phyloP scores from a whole-genome alignment of 805 yeast genomes.

The Ogataea populi-albae region DNA sequence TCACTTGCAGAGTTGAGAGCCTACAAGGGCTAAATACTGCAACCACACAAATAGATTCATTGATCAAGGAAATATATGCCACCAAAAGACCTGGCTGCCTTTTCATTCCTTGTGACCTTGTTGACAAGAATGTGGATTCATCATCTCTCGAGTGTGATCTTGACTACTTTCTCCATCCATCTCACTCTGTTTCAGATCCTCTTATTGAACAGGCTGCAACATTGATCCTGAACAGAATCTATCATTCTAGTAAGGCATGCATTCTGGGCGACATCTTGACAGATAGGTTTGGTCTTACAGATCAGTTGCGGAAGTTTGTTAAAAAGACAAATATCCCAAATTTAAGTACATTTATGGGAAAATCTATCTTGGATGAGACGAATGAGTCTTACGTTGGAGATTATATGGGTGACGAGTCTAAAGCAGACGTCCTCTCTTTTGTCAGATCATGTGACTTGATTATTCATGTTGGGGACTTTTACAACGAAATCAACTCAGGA shows the following conservation, averaged over 20 bases:
- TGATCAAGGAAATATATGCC: slow-evolving; percentile 51
- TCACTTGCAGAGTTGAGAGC: slow-evolving; percentile 55
- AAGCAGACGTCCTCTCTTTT: slow-evolving; percentile 44
- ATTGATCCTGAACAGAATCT: slow-evolving; percentile 47
- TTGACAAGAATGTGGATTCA: slow-evolving; percentile 41
- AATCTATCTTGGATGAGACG: slow-evolving; percentile 72
- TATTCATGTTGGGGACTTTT: slow-evolving; percentile 64
- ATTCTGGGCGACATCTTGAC: slow-evolving; percentile 70
- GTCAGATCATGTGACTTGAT: slow-evolving; percentile 63
- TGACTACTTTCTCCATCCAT: not conserved
- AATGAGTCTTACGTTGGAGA: slow-evolving; percentile 63
- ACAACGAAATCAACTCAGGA: slow-evolving; percentile 70
- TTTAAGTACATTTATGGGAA: slow-evolving; percentile 65
- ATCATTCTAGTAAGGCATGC: slow-evolving; percentile 56
- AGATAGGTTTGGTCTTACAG: slow-evolving; percentile 53
- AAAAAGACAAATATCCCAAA: slow-evolving; percentile 49
- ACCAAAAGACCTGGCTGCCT: slow-evolving; percentile 79
- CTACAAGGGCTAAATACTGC: slow-evolving; percentile 45
- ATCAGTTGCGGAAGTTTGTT: slow-evolving; percentile 47
- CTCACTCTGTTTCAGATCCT: slow-evolving; percentile 4
- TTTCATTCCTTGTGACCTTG: slow-evolving; percentile 71
- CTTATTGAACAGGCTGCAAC: slow-evolving; percentile 30
- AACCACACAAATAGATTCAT: slow-evolving; percentile 62
- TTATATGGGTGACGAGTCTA: slow-evolving; percentile 62
- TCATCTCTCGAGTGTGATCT: slow-evolving; percentile 22